A percentile compares a stretch with the other conserved stretches of the same genome.
Conservation (phyloP, 768 basidiomycete genomes). For the Kwoniella shandongensis region DNA sequence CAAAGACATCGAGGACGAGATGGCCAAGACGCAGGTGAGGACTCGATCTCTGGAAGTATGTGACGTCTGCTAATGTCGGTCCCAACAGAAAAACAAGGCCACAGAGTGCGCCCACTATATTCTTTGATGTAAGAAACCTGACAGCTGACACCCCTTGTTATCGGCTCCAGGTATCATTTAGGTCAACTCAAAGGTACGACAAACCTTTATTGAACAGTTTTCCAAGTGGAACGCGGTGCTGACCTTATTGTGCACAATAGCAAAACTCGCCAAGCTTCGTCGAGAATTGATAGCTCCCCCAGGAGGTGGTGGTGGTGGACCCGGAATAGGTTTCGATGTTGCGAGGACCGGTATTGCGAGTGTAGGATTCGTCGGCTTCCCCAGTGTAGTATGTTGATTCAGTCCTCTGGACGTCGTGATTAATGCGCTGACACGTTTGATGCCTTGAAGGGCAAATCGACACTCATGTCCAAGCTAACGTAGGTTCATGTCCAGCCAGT, state of each 20-base stretch:
- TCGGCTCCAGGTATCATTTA: conserved; percentile 72
- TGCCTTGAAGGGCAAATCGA: conserved; percentile 48
- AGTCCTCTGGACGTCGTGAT: background rate
- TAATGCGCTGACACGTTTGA: background rate
- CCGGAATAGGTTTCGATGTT: conserved; percentile 94
- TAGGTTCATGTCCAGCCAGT: conserved; percentile 20
- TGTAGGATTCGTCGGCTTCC: conserved; percentile 85
- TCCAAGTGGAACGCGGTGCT: too few relatives aligned
- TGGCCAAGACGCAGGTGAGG: conserved; percentile 79
- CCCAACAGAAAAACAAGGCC: conserved; percentile 54
- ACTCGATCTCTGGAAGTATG: conserved; percentile 31
- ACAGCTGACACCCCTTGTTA: conserved; percentile 7
- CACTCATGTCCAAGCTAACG: conserved; percentile 53
- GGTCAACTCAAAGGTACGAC: conserved; percentile 77
- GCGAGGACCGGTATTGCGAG: conserved; percentile 84
- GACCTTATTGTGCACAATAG: conserved; percentile 55
- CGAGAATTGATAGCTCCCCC: conserved; percentile 85
- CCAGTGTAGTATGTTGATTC: conserved; percentile 38
- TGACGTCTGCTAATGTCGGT: conserved; percentile 10
- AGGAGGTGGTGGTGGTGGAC: conserved; percentile 77
- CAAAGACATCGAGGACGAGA: conserved; percentile 68
- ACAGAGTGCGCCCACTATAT: conserved; percentile 36
- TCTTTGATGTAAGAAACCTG: background rate
- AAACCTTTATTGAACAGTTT: too few relatives aligned
- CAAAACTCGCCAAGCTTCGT: conserved; percentile 94